Conservation (phyloP, 805 yeast species). For the Pichia scutulata region DNA sequence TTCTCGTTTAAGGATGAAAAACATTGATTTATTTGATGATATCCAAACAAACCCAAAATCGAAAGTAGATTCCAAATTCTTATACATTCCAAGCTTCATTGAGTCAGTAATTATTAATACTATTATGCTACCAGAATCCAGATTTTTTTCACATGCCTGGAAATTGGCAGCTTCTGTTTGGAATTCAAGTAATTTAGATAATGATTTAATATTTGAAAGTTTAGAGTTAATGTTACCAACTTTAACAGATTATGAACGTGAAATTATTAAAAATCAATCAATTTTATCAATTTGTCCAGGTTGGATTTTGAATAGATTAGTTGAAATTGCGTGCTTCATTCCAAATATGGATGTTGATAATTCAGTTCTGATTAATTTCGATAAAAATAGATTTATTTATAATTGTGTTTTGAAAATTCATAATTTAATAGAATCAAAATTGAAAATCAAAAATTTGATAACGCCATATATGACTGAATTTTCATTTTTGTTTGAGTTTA, state of each 20-base stretch:
- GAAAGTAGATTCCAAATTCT: constrained; percentile 28
- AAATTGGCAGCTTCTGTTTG: constrained; percentile 38
- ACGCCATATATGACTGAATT: constrained; percentile 34
- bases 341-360: constrained; percentile 70
- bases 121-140: constrained; percentile 71
- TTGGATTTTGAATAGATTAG: constrained; percentile 75
- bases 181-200: not conserved
- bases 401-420: constrained; percentile 50
- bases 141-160: constrained; percentile 68
- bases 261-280: constrained; percentile 11
- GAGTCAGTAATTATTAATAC: constrained; percentile 74
- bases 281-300: constrained; percentile 81
- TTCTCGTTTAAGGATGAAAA: constrained; percentile 58
- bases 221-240: constrained; percentile 17
- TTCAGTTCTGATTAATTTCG: constrained; percentile 69
- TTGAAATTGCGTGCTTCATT: constrained; percentile 68
- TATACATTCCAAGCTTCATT: constrained; percentile 69
- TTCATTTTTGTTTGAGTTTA: constrained; percentile 44
- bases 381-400: constrained; percentile 66
- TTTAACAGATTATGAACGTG: constrained; percentile 3
- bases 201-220: constrained; percentile 13
- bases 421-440: constrained; percentile 30
- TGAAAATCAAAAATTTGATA: constrained; percentile 20
- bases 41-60: not conserved
- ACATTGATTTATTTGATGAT: constrained; percentile 37